phyloP scores from a whole-genome alignment of 2,329 filamentous ascomycete genomes.

The Pseudogymnoascus sp. region DNA sequence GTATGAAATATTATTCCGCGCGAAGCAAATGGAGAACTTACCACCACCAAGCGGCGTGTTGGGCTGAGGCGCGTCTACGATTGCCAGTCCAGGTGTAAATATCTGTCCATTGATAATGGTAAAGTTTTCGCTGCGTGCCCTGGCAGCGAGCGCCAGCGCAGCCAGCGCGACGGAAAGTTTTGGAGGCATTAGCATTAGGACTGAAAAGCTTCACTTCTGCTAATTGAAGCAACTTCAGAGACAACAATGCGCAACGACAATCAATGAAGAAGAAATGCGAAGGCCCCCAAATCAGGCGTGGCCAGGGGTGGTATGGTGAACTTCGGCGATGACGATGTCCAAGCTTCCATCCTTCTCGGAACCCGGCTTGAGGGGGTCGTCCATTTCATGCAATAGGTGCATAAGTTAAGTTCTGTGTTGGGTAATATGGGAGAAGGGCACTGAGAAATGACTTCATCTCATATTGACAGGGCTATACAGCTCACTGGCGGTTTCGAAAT shows the following conservation, averaged over 20 bases:
- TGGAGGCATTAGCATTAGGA: not conserved
- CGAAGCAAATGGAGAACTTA: conserved; percentile 30
- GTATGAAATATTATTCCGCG: not conserved
- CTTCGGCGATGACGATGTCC: not conserved
- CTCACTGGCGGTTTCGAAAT: conserved; percentile 1
- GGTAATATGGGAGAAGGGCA: not conserved
- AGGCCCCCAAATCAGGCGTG: not conserved
- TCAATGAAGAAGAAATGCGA: not conserved
- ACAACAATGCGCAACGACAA: not conserved
- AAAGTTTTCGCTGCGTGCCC: conserved; percentile 32
- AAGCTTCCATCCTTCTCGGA: conserved; percentile 1
- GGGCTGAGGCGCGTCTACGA: conserved; percentile 59
- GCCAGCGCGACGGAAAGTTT: not conserved
- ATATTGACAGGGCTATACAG: not conserved
- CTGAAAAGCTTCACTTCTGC: not conserved
- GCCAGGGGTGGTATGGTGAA: not conserved
- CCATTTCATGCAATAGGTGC: not conserved
- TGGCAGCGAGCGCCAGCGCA: not conserved
- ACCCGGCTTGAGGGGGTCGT: not conserved
- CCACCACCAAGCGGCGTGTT: conserved; percentile 56
- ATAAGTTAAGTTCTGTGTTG: not conserved
- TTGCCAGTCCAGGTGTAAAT: conserved; percentile 60
- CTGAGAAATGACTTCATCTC: conserved; percentile 3
- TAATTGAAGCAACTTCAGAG: not conserved
- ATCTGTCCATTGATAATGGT: conserved; percentile 58